Conservation (phyloP, 805 yeast genomes). For the Yamadazyma philogaea region DNA sequence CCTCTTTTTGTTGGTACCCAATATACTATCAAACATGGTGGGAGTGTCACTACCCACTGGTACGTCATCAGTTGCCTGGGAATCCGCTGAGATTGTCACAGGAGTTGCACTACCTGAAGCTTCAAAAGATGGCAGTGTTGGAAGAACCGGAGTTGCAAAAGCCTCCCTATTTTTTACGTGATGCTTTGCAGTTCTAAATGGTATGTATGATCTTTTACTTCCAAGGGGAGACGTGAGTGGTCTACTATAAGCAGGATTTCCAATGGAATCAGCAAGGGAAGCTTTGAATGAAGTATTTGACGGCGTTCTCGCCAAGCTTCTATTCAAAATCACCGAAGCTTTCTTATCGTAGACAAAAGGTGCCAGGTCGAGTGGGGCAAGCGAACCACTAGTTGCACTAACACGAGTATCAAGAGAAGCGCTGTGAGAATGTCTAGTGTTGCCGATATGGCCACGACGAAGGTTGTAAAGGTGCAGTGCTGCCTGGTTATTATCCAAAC, state of each 20-base stretch:
- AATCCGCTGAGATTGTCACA: constrained; percentile 14
- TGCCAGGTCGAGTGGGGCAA: constrained; percentile 61
- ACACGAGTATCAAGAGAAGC: constrained; percentile 60
- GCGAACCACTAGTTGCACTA: constrained; percentile 42
- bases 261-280: constrained; percentile 64
- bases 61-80: constrained; percentile 11
- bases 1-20: constrained; percentile 26
- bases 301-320: constrained; percentile 69
- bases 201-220: constrained; percentile 38
- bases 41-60: constrained; percentile 5
- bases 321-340: constrained; percentile 69
- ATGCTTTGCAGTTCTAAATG: constrained; percentile 35
- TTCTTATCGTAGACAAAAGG: constrained; percentile 79
- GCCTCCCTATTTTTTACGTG: constrained; percentile 19
- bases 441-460: not conserved
- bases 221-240: constrained; percentile 12
- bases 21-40: constrained; percentile 25
- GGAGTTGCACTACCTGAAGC: not conserved
- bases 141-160: constrained; percentile 23
- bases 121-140: constrained; percentile 22
- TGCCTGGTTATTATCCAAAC: not conserved
- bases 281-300: constrained; percentile 77
- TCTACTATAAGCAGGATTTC: constrained; percentile 17
- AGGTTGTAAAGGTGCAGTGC: constrained; percentile 6
- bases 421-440: constrained; percentile 37